These are phyloP conservation scores for Silene latifolia DNA, from an alignment of 148 eudicot genomes.

Conservation along the genomic window DNA sequence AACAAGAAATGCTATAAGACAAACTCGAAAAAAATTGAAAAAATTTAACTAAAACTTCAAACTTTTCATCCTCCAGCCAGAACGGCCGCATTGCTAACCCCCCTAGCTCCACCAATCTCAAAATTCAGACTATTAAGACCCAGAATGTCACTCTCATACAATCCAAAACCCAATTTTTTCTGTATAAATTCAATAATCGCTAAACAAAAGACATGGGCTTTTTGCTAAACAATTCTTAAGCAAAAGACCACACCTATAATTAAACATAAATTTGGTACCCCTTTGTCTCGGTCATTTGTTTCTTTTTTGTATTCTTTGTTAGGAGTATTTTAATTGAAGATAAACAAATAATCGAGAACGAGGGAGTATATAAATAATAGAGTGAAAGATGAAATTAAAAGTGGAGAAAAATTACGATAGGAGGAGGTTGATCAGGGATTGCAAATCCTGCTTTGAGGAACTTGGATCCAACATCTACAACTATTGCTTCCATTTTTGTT, in stretches of 20 bases:
- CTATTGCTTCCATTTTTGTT: slow-evolving; percentile 80
- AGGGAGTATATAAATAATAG: neutral
- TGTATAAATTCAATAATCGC: neutral
- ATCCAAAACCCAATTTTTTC: neutral
- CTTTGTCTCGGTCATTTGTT: no score
- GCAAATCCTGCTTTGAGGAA: slow-evolving; percentile 92
- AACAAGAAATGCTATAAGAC: no score
- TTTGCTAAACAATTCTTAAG: neutral
- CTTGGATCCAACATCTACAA: slow-evolving; percentile 83
- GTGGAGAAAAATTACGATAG: slow-evolving; percentile 41
- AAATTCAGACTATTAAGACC: neutral
- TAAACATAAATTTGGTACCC: neutral
- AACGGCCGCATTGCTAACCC: no score
- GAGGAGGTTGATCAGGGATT: slow-evolving; percentile 91
- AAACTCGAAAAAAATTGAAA: no score
- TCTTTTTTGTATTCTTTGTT: no score
- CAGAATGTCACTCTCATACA: slow-evolving; percentile 11
- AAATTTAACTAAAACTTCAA: no score
- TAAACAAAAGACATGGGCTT: neutral
- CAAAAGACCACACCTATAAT: neutral
- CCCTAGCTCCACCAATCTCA: neutral
- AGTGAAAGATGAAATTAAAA: neutral
- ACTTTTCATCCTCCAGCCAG: no score
- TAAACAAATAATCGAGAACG: no score
- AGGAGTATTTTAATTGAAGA: no score